Evolutionary conservation across 768 basidiomycete species (phyloP), one percentile per base, ranked within the genome.

Genomic region (Hericium coralloides): DNA sequence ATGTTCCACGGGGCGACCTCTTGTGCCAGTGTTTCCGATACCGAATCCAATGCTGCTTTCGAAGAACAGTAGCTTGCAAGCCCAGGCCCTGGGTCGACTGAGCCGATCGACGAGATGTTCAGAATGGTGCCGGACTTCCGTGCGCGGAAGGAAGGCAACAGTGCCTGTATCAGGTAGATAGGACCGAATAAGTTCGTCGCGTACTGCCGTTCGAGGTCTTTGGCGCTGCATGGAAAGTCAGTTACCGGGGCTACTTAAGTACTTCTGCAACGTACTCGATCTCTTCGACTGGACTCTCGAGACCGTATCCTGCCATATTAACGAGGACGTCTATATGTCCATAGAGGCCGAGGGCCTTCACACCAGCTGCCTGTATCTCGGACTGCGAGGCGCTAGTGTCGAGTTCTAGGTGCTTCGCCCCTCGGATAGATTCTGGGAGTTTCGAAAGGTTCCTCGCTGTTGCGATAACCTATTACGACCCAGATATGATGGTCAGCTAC

Each of bases 1-100:
- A 70, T 63, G 58, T 60, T 56, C 62, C 67, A 69, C 12, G 60
- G 60, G 20, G 52, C 55, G 25, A 69, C 36, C 55, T 71, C 69
- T 9, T 58, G 59, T 0, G 61, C 60, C 38, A 71, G 62, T 2
- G 66, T 58, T 57, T 70, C 69, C 23, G 59, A 45, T 9, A 45
- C 15, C n/a, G 17, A 12, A 20, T 45, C 43, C n/a, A 45, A 12
- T n/a, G 67, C 67, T 12, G 67, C 68, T 57, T 66, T 67, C 5
- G 63, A 59, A 6, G 62, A 63, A 36, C 58, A 59, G 55, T 69
- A 67, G 39, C 63, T 61, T n/a, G 58, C 58, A 47, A 45, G 20
- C n/a, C 43, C 43, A 20, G 43, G 43, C 17, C 43, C 43, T 3
- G 43, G 43, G 43, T 45, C 56, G 31, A 66, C 25, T 0, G 58